These are phyloP conservation scores for Fusarium sp. DNA, from an alignment of 2,329 filamentous ascomycete species.

Conservation along the genomic window DNA sequence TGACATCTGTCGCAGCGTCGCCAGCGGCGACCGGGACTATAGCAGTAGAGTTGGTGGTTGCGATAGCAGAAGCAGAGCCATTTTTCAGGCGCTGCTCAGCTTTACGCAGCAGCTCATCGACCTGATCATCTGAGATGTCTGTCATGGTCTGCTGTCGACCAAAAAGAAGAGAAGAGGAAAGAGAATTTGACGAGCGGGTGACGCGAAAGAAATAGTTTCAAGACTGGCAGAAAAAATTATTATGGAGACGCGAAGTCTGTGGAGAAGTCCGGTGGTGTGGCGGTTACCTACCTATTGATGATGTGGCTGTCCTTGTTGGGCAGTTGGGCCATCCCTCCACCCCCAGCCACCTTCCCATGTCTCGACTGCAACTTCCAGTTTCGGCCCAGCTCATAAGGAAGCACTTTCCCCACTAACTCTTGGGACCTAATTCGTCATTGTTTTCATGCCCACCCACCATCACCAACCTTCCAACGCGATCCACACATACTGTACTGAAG, in stretches of 20 bases:
- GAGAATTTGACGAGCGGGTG: constrained; percentile 25
- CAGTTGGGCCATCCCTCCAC: background rate
- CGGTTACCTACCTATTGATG: background rate
- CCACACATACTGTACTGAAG: constrained; percentile 7
- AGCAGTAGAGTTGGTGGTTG: constrained; percentile 24
- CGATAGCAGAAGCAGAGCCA: constrained; percentile 31
- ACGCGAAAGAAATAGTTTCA: constrained; percentile 39
- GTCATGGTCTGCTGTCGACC: constrained; percentile 48
- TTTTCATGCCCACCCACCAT: constrained; percentile 7
- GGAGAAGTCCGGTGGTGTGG: background rate
- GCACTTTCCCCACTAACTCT: background rate
- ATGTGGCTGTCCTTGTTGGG: background rate
- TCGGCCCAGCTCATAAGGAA: background rate
- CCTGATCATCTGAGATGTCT: constrained; percentile 47
- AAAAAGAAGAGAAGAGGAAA: constrained; percentile 21
- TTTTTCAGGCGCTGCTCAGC: constrained; percentile 51
- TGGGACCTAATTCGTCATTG: constrained; percentile 8
- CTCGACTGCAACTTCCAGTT: background rate
- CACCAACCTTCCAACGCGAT: constrained; percentile 7
- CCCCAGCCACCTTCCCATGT: background rate
- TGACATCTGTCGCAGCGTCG: constrained; percentile 24
- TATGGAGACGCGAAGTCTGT: constrained; percentile 15
- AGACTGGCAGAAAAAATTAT: constrained; percentile 33
- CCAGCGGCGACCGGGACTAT: constrained; percentile 31
- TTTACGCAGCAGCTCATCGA: constrained; percentile 51